Evolutionary conservation across 2,329 filamentous ascomycete species (phyloP).

Genomic region (Pseudogymnoascus sp.): DNA sequence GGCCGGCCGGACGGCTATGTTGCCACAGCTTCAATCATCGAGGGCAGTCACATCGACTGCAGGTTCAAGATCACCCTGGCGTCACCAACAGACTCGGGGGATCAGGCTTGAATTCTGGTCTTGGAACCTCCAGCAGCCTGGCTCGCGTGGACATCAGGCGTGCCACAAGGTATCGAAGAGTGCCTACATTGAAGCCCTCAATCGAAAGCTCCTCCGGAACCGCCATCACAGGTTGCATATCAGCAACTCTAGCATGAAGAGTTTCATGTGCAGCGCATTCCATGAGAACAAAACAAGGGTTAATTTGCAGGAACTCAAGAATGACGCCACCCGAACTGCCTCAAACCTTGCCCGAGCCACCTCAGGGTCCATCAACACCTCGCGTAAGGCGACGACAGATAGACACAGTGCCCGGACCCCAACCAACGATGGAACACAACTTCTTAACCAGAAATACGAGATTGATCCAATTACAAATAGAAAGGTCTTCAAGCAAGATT

Average conservation of each 20-base stretch:
- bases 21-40: slow-evolving; percentile 8
- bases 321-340: not conserved
- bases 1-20: slow-evolving; percentile 14
- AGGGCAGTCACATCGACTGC: slow-evolving; percentile 9
- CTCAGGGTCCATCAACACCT: slow-evolving; percentile 2
- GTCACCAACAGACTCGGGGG: slow-evolving; percentile 34
- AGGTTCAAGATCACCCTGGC: slow-evolving; percentile 14
- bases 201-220: slow-evolving; percentile 40
- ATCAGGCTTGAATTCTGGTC: slow-evolving; percentile 44
- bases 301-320: not conserved
- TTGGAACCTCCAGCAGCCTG: slow-evolving; percentile 34
- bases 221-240: slow-evolving; percentile 31
- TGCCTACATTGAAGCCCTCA: slow-evolving; percentile 38
- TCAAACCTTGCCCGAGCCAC: not conserved
- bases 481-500: slow-evolving; percentile 32
- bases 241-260: slow-evolving; percentile 29
- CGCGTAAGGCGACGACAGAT: not conserved
- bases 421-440: slow-evolving; percentile 24
- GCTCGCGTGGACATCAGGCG: slow-evolving; percentile 37
- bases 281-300: slow-evolving; percentile 22
- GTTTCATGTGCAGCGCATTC: slow-evolving; percentile 35
- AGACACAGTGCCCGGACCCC: not conserved
- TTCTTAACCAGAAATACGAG: slow-evolving; percentile 27
- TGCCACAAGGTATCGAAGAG: slow-evolving; percentile 35
- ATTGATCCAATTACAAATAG: slow-evolving; percentile 55